phyloP scores from a whole-genome alignment of 106 monocot species.

The Dioscorea alata region DNA sequence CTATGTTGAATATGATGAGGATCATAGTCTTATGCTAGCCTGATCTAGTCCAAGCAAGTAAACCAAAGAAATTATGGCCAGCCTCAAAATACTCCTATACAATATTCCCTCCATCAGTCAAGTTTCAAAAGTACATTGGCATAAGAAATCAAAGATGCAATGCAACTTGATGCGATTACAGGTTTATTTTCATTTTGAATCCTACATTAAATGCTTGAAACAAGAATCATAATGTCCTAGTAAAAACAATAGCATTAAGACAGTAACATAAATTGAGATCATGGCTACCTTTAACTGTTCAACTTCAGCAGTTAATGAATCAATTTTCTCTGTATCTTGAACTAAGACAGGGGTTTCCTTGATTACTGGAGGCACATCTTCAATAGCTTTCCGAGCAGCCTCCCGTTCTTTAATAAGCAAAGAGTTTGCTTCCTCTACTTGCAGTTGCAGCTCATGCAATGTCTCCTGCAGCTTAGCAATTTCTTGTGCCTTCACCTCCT shows the following conservation, averaged over 20 bases:
- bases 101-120: too few species aligned
- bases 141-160: too few species aligned
- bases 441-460: conserved; percentile 61
- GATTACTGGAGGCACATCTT: conserved; percentile 75
- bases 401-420: conserved; percentile 68
- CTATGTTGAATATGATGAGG: too few species aligned
- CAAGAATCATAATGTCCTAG: not conserved
- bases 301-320: conserved; percentile 67
- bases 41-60: too few species aligned
- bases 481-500: conserved; percentile 79
- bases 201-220: not conserved
- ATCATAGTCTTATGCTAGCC: too few species aligned
- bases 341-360: conserved; percentile 84
- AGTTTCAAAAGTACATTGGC: too few species aligned
- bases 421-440: conserved; percentile 62
- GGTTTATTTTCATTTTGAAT: not conserved
- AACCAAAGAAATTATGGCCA: too few species aligned
- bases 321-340: conserved; percentile 77
- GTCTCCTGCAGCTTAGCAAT: conserved; percentile 63
- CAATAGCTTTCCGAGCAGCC: conserved; percentile 67
- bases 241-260: not conserved
- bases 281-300: conserved; percentile 66
- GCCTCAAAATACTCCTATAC: too few species aligned
- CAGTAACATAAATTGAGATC: not conserved
- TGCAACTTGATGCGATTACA: not conserved